Evolutionary conservation across 2,329 filamentous ascomycete genomes (phyloP).

Genomic region (Alternaria rosae): DNA sequence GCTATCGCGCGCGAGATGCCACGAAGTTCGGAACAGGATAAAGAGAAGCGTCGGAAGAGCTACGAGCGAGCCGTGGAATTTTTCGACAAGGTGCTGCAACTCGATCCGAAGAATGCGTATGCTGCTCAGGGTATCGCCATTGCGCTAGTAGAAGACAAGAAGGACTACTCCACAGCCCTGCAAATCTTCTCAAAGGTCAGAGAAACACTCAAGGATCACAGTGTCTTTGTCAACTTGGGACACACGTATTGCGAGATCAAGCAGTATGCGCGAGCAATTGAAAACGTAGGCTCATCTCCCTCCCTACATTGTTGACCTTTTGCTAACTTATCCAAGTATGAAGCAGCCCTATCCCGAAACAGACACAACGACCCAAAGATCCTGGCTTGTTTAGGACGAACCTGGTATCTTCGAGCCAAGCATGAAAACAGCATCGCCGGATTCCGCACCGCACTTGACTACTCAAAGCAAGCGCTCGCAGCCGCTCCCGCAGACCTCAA

Average conservation of each 20-base stretch:
- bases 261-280: conserved; percentile 90
- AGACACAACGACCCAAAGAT: conserved; percentile 80
- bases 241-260: conserved; percentile 91
- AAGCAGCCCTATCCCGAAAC: conserved; percentile 81
- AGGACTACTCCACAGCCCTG: conserved; percentile 81
- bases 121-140: conserved; percentile 96
- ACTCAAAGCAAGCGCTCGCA: conserved; percentile 73
- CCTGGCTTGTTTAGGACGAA: conserved; percentile 84
- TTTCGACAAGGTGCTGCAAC: conserved; percentile 93
- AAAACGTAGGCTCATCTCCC: conserved; percentile 63
- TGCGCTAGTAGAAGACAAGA: conserved; percentile 91
- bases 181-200: conserved; percentile 89
- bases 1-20: conserved; percentile 92
- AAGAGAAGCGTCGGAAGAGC: conserved; percentile 84
- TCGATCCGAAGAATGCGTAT: conserved; percentile 96
- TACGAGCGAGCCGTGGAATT: conserved; percentile 96
- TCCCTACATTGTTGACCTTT: background rate
- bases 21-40: conserved; percentile 85
- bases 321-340: conserved; percentile 66
- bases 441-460: conserved; percentile 70
- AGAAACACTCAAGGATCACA: conserved; percentile 87
- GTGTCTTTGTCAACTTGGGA: conserved; percentile 90
- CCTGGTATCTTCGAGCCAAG: conserved; percentile 83
- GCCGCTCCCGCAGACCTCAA: conserved; percentile 84
- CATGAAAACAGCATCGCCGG: conserved; percentile 68